Base-by-base conservation (phyloP, 352 stramenopile species). In the Pythium insidiosum region DNA sequence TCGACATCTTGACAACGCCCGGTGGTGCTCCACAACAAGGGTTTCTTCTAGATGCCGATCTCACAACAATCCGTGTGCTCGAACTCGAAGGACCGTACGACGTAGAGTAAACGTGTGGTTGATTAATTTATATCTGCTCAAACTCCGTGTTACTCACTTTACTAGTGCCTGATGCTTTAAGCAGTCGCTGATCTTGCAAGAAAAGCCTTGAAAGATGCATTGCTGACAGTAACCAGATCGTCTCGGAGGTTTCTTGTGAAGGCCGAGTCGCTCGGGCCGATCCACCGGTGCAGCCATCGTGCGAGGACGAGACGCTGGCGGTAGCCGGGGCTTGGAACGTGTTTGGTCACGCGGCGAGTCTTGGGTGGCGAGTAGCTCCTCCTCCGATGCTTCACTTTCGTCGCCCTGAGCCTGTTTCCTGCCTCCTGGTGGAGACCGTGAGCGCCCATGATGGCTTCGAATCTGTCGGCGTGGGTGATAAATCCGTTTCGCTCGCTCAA, bases 181-280 rank as follows among this genome's bases (percentile, higher is more conserved):
- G 39, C 73, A 83, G 53, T 81, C 70, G 48, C 61, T 72, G 39
- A 80, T 69, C 36, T 83, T 83, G 48, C 67, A 83, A 12, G 68
- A 62, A 4, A 62, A 57, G 1, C 73, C 73, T 64, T 85, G 65
- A 16, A 68, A 80, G 15, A 63, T 47, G 43, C 73, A 82, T 19
- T 65, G 66, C 37, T 81, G 70, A 33, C 68, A 86, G 43, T 67
- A 86, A 3, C 70, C 70, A 2, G 68, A 80, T 6, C 68, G 64
- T 26, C 64, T 71, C 36, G 54, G 76, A 5, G 48, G 36, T 21
- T 60, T 60, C 18, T 40, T 53, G 44, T 47, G 44, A 10, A 60
- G 34, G 3, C 52, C 52, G 5, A 60, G 22, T 6, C 45, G 44
- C 7, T 60, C 52, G 15, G 51, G 43, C 9, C 51, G 51, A 34